phyloP scores from a whole-genome alignment of 345 rosid species.

The Murraya koenigii region DNA sequence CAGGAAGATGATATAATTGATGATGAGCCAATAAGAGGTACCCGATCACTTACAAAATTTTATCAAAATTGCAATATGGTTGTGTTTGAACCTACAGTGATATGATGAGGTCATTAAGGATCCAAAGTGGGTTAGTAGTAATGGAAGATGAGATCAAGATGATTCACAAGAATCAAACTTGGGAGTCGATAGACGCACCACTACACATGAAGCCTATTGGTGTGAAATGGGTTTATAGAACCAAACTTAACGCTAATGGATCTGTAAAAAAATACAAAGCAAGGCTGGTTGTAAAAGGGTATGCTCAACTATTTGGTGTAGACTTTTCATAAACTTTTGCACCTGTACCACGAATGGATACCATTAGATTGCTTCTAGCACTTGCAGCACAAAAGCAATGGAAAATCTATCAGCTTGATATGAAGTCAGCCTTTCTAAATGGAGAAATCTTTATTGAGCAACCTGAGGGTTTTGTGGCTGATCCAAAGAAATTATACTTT shows the following conservation, averaged over 20 bases:
- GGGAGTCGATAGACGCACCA: not conserved
- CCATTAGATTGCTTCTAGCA: too few species aligned
- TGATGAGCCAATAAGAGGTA: not conserved
- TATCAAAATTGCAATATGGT: not conserved
- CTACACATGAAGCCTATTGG: not conserved
- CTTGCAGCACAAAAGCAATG: too few species aligned
- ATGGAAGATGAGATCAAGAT: not conserved
- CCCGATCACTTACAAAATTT: not conserved
- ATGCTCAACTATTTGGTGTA: too few species aligned
- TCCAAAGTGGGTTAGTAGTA: not conserved
- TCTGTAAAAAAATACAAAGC: not conserved
- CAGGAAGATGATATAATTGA: not conserved
- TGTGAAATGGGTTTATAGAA: too few species aligned
- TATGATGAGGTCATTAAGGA: not conserved
- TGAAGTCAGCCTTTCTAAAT: too few species aligned
- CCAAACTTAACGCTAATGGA: too few species aligned
- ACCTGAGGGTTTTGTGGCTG: too few species aligned
- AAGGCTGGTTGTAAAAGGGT: not conserved
- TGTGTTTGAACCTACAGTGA: not conserved
- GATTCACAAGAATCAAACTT: not conserved
- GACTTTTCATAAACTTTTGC: too few species aligned
- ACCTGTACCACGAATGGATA: too few species aligned
- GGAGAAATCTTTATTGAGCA: too few species aligned
- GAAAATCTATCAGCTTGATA: too few species aligned
- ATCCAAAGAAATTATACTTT: too few species aligned